Conservation (phyloP, 352 stramenopile genomes). For the Phytopythium cucurbitacearum region DNA sequence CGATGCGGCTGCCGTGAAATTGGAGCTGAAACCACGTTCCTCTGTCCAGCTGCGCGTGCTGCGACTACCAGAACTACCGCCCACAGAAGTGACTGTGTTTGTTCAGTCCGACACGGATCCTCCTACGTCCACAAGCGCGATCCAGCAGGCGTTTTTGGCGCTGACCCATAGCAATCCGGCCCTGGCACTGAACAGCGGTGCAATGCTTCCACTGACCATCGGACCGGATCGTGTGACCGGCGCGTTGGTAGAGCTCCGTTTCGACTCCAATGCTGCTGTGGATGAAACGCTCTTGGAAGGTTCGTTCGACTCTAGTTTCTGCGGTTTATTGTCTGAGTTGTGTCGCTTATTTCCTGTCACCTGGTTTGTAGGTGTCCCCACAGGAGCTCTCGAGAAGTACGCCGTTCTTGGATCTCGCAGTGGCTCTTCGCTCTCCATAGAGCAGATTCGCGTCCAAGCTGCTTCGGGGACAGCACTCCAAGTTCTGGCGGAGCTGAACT, state of each 20-base stretch:
- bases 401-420: conserved; percentile 36
- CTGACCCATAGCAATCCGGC: conserved; percentile 16
- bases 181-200: conserved; percentile 26
- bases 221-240: conserved; percentile 7
- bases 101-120: conserved; percentile 10
- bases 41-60: conserved; percentile 46
- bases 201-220: conserved; percentile 18
- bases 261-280: conserved; percentile 34
- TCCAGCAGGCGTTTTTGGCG: conserved; percentile 31
- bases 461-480: conserved; percentile 18
- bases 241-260: conserved; percentile 34
- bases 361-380: conserved; percentile 34
- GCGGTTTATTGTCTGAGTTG: background rate
- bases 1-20: conserved; percentile 7
- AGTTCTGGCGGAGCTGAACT: conserved; percentile 17
- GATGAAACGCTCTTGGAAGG: conserved; percentile 44
- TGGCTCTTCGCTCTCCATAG: conserved; percentile 19
- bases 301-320: conserved; percentile 8
- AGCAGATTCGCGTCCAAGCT: conserved; percentile 27
- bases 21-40: conserved; percentile 15
- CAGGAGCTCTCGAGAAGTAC: conserved; percentile 55
- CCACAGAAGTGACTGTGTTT: conserved; percentile 22
- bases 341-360: conserved; percentile 3
- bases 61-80: conserved; percentile 37
- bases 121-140: conserved; percentile 2